Evolutionary conservation across 441 rosid species (phyloP).

Genomic region (Gossypium aridum): DNA sequence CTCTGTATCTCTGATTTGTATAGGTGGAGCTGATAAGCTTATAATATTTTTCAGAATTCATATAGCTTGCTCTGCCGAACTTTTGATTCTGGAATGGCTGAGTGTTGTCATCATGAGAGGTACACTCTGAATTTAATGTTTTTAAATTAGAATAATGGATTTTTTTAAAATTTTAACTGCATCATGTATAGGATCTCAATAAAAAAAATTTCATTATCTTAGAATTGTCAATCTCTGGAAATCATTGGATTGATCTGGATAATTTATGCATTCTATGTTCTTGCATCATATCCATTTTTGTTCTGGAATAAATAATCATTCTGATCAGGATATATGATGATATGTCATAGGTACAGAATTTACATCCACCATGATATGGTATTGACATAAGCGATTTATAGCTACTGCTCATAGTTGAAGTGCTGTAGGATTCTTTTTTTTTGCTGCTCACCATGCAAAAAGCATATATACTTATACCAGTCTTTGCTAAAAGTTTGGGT

Average conservation of each 20-base stretch:
- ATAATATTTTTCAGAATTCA: constrained; percentile 29
- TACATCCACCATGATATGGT: neutral
- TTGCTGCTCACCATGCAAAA: neutral
- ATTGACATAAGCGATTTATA: neutral
- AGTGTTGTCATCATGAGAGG: constrained; percentile 67
- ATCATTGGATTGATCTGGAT: neutral
- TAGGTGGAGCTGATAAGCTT: constrained; percentile 16
- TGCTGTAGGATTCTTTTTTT: neutral
- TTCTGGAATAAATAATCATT: neutral
- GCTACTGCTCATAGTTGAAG: neutral
- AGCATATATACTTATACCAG: neutral
- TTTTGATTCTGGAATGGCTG: constrained; percentile 58
- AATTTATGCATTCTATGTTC: constrained; percentile 3
- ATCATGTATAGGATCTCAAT: neutral
- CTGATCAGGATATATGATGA: neutral
- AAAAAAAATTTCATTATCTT: neutral
- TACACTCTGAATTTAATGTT: constrained; percentile 16
- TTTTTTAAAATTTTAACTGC: neutral
- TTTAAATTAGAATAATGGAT: neutral
- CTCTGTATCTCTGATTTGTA: neutral
- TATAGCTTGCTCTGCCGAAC: constrained; percentile 57
- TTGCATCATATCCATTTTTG: neutral
- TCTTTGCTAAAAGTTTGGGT: neutral
- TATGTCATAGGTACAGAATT: neutral
- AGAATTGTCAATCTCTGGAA: neutral